Percentiles rank a stretch among this genome's conserved stretches.
phyloP scores from a whole-genome alignment of 345 rosid genomes.

The Gossypium longicalyx region DNA sequence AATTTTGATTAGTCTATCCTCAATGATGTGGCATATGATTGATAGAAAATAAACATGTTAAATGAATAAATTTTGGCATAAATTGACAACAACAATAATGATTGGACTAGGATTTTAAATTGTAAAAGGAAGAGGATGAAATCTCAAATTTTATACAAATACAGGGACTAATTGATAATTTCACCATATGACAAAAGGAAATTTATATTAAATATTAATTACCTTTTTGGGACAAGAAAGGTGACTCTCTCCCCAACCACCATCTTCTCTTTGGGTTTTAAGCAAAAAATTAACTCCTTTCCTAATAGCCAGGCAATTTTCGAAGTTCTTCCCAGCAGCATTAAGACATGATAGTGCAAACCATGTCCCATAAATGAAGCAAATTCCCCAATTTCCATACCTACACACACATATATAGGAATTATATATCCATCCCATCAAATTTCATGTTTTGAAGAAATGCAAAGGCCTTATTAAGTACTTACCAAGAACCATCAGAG shows the following conservation, averaged over 20 bases:
- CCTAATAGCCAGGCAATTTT: slow-evolving; percentile 10
- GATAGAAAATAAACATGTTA: too few species aligned
- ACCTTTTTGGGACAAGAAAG: slow-evolving; percentile 20
- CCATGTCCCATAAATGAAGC: slow-evolving; percentile 26
- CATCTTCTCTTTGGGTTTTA: slow-evolving; percentile 11
- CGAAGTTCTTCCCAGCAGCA: slow-evolving; percentile 18
- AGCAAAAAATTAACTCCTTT: slow-evolving; percentile 17
- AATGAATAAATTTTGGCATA: too few species aligned
- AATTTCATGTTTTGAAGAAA: neutral
- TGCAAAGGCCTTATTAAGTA: too few species aligned
- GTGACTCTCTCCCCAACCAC: slow-evolving; percentile 29
- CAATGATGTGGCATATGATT: too few species aligned
- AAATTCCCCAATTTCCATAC: slow-evolving; percentile 27
- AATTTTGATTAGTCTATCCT: too few species aligned
- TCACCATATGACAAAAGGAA: too few species aligned
- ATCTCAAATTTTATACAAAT: too few species aligned
- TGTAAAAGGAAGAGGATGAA: too few species aligned
- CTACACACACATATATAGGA: neutral
- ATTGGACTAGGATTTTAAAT: too few species aligned
- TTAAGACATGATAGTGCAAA: slow-evolving; percentile 20
- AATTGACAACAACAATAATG: too few species aligned
- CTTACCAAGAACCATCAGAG: slow-evolving; percentile 48
- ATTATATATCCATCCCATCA: neutral
- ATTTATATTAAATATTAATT: neutral
- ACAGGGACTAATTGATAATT: too few species aligned